These are phyloP conservation scores for Yamadazyma diddensiae DNA, from an alignment of 1,139 yeast genomes.

Conservation along the genomic window DNA sequence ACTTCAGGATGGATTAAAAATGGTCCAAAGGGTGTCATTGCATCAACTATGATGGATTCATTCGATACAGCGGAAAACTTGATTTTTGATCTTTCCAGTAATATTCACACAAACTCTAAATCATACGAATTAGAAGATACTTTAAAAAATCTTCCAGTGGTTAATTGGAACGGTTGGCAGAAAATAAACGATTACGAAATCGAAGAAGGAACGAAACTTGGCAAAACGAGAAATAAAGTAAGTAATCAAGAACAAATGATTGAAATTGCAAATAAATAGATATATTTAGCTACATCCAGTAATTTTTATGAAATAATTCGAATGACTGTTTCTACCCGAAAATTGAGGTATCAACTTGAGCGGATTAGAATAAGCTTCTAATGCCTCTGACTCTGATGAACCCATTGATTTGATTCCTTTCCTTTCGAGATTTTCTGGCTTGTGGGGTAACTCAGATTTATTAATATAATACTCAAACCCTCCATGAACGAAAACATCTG, in stretches of 20 bases:
- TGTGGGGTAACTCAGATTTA: conserved; percentile 46
- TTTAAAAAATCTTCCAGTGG: conserved; percentile 13
- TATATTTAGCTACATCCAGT: conserved; percentile 27
- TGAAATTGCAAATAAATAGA: conserved; percentile 16
- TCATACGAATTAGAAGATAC: conserved; percentile 20
- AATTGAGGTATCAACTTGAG: not conserved
- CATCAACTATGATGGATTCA: conserved; percentile 85
- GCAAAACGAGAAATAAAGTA: conserved; percentile 61
- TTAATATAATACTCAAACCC: conserved; percentile 50
- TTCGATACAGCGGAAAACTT: conserved; percentile 72
- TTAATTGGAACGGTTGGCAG: conserved; percentile 76
- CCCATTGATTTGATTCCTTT: conserved; percentile 14
- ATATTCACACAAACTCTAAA: conserved; percentile 24
- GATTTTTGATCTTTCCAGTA: conserved; percentile 47
- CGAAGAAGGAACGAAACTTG: conserved; percentile 40
- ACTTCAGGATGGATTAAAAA: conserved; percentile 91
- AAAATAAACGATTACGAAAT: conserved; percentile 55
- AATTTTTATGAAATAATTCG: conserved; percentile 30
- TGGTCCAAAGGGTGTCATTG: conserved; percentile 90
- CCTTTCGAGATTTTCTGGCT: conserved; percentile 30
- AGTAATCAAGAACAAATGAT: conserved; percentile 51
- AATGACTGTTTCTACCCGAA: conserved; percentile 10
- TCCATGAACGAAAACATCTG: conserved; percentile 38
- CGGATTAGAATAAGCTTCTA: not conserved
- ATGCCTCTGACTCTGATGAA: conserved; percentile 2